Percentiles rank a stretch among this genome's conserved stretches.
Evolutionary conservation across 148 eudicot genomes (phyloP).

Genomic region (Fagopyrum tataricum): DNA sequence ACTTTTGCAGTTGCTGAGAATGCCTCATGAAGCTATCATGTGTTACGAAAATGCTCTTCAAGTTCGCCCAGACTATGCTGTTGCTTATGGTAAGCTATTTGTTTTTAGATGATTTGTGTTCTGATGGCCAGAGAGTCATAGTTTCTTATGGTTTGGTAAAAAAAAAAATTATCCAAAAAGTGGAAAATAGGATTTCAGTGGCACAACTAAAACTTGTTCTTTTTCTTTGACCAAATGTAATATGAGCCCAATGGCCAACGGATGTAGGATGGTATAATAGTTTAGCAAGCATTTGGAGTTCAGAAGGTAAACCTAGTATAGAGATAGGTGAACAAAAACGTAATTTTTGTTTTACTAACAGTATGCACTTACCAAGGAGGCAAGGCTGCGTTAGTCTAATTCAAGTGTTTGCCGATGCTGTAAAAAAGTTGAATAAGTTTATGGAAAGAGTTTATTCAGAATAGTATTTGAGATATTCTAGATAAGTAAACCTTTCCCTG

Average conservation of each 20-base stretch:
- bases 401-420: not conserved
- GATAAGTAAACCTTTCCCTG: no score
- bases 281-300: not conserved
- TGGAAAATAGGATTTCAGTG: not conserved
- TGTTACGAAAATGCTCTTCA: conserved; percentile 88
- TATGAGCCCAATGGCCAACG: not conserved
- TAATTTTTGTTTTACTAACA: not conserved
- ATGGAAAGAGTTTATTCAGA: no score
- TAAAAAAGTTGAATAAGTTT: not conserved
- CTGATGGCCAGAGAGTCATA: not conserved
- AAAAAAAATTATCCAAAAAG: not conserved
- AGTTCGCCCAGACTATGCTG: conserved; percentile 73
- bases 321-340: not conserved
- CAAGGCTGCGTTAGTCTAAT: not conserved
- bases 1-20: conserved; percentile 71
- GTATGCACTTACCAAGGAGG: not conserved
- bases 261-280: not conserved
- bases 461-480: no score
- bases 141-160: not conserved
- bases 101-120: not conserved
- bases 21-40: conserved; percentile 81
- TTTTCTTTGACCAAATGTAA: not conserved
- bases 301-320: not conserved
- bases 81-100: conserved; percentile 68
- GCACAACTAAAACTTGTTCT: not conserved